Evolutionary conservation across 768 basidiomycete genomes (phyloP), one percentile per base, ranked within the genome.

Genomic region (Dictyophora rubrovolvata): DNA sequence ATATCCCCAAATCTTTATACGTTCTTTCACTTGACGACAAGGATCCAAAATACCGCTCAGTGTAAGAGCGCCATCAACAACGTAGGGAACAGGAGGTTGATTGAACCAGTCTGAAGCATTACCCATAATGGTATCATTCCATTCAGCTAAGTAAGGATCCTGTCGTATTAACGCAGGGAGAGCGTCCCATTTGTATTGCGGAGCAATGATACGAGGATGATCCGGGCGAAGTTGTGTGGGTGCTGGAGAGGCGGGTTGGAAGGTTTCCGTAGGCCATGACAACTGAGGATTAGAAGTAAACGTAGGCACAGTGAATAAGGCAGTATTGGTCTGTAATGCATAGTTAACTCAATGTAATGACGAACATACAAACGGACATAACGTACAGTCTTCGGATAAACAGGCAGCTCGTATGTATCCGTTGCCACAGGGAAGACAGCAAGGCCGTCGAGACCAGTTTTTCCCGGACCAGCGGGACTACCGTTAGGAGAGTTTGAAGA

Each of bases 1-100:
- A 66, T 97, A 99, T 1, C 84, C 82, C 73, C 90, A 93, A 53
- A 89, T 90, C 73, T 99, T 99, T 72, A 97, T 76, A 56, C 90
- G 81, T 75, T 86, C 78, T 72, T 99, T 98, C 67, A 95, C 77
- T 70, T 87, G 81, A 61, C 96, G 85, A 18, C 94, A 86, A 62
- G 83, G 81, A 67, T 99, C 96, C 28, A 99, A 78, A 35, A 98
- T 92, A 67, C 96, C 96, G 63, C 87, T 93, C 42, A 74, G 72
- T 21, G 60, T 49, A 18, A 75, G 67, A 62, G 80, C 81, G 22
- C 89, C 86, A 66, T 99, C 96, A 67, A 81, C 70, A 63, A 73
- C 70, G 69, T 97, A 96, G 20, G 64, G 65, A 35, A 90, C 86
- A 46, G 86, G 82, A n/a, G 78, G 74, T 21, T 79, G 71, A 54